Evolutionary conservation across 495 filamentous ascomycete genomes (phyloP), one percentile per base, ranked within the genome.

Genomic region (Corynascus novoguineensis): DNA sequence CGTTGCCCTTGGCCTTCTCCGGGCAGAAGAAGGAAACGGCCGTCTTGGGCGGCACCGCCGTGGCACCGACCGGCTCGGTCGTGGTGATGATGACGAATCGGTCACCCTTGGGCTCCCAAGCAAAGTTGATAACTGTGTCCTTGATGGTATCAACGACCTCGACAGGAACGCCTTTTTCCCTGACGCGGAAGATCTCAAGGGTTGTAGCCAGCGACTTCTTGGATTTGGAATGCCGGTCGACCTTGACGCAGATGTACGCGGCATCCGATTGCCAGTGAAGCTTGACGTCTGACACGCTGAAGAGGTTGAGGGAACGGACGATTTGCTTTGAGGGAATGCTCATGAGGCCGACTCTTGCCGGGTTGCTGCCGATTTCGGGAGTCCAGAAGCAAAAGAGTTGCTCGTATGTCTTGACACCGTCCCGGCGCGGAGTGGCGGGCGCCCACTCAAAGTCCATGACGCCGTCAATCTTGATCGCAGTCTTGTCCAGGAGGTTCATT

Each of bases 361-460:
- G 93, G 70, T 96, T 97, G 81, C 89, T 95, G 68, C 90, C 93
- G 58, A 97, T 92, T 74, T 97, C 93, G 47, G 93, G 93, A 12
- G 93, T 96, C 93, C 93, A 98, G 84, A 90, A 98, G 80, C 87
- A 95, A 72, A 98, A 84, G 5, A 97, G 80, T 72, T 97, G 93
- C 75, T 97, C 93, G 68, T 96, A 92, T 5, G 80, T 80, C 78
- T 91, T 95, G 68, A 91, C 76, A 49, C 86, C 85, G 45, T 92
- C 89, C 41, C 90, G 82, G 65, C 80, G 81, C 4, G 87, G 84
- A 15, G 83, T 86, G 10, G 90, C 83, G 5, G 93, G 93, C 0
- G 90, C 87, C 93, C 93, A 98, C 63, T 98, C 93, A 63, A 98
- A 97, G 73, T 98, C 93, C 78, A 90, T 88, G 19, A 96, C 86